phyloP scores from a whole-genome alignment of 2,329 filamentous ascomycete species.

The Hymenoscyphus fraxineus region DNA sequence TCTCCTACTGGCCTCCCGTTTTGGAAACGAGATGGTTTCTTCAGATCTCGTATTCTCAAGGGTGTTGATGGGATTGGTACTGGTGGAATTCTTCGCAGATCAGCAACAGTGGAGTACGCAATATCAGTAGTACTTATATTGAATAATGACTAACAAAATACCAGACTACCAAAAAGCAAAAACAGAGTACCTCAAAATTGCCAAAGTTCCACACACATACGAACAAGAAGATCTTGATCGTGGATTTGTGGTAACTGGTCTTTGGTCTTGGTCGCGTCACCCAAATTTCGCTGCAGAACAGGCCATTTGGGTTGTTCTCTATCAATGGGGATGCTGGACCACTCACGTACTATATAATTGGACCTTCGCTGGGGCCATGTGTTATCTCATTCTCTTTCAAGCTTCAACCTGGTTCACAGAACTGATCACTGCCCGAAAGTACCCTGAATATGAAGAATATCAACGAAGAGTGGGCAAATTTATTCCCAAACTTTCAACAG shows the following conservation, averaged over 20 bases:
- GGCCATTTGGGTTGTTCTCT: constrained; percentile 80
- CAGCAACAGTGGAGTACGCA: constrained; percentile 81
- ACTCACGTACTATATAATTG: constrained; percentile 73
- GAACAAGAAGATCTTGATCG: constrained; percentile 76
- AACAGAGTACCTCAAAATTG: constrained; percentile 66
- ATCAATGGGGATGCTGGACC: constrained; percentile 80
- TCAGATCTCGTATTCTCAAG: constrained; percentile 58
- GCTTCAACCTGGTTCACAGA: constrained; percentile 88
- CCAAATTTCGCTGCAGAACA: constrained; percentile 96
- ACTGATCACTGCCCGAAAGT: constrained; percentile 73
- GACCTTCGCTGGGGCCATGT: constrained; percentile 65
- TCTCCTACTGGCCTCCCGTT: constrained; percentile 67
- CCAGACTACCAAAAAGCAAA: constrained; percentile 79
- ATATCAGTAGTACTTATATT: neutral
- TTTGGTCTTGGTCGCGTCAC: constrained; percentile 87
- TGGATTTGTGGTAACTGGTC: constrained; percentile 78
- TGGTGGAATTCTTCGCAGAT: constrained; percentile 78
- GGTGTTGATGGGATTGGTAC: constrained; percentile 51
- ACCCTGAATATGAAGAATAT: constrained; percentile 82
- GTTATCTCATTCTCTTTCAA: constrained; percentile 79
- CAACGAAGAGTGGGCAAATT: constrained; percentile 81
- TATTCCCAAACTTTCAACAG: constrained; percentile 50
- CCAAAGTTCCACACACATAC: constrained; percentile 63
- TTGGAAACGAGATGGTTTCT: constrained; percentile 50
- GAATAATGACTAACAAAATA: constrained; percentile 2